phyloP scores from a whole-genome alignment of 768 basidiomycete species.

The Leccinum truebloodii region DNA sequence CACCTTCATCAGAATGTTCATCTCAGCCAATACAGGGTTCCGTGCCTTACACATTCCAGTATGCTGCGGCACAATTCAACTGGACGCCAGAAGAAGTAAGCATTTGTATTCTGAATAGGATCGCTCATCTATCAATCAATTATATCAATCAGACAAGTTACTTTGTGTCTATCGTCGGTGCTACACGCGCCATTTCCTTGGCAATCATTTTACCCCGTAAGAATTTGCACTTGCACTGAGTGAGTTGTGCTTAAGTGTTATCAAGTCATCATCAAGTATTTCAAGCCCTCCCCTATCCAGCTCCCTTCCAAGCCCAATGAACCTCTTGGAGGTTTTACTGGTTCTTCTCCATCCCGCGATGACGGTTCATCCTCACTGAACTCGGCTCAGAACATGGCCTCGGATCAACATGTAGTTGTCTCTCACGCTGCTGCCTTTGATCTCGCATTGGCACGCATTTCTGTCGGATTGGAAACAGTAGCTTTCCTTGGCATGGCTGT shows the following conservation, averaged over 20 bases:
- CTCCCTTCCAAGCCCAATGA: constrained; percentile 19
- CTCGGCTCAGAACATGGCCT: constrained; percentile 7
- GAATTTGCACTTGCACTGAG: constrained; percentile 19
- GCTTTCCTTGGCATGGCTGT: constrained; percentile 53
- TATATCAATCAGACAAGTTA: constrained; percentile 60
- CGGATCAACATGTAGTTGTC: neutral
- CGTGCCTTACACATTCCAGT: constrained; percentile 61
- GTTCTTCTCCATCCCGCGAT: constrained; percentile 2
- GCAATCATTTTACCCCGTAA: constrained; percentile 61
- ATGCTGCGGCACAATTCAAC: constrained; percentile 56
- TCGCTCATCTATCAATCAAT: neutral
- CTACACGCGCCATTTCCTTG: constrained; percentile 54
- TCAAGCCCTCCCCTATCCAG: constrained; percentile 43
- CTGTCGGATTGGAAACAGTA: constrained; percentile 56
- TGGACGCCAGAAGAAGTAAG: constrained; percentile 69
- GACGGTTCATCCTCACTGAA: constrained; percentile 1
- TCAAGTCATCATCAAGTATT: constrained; percentile 54
- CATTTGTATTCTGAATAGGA: constrained; percentile 1
- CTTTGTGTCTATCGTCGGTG: constrained; percentile 58
- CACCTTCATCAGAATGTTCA: neutral
- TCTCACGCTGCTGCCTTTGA: constrained; percentile 59
- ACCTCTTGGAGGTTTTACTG: constrained; percentile 11
- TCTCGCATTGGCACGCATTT: constrained; percentile 61
- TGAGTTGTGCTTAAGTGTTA: neutral
- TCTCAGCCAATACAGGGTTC: constrained; percentile 47